Conservation (phyloP, 441 rosid species). For the Metrosideros polymorpha region DNA sequence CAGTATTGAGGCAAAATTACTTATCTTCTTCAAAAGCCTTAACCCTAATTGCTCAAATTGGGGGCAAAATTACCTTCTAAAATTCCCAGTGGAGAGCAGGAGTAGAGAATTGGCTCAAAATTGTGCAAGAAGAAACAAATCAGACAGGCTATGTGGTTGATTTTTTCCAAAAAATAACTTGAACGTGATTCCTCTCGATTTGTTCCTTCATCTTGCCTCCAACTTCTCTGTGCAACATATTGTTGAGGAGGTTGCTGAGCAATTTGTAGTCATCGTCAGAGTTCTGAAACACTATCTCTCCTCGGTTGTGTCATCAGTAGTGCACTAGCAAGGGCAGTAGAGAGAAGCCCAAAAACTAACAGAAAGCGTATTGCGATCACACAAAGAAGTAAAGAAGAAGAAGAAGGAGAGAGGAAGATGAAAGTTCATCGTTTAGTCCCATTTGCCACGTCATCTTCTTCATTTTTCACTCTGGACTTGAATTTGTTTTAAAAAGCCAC, state of each 20-base stretch:
- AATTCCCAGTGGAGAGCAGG: background rate
- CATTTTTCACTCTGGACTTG: too few relatives aligned
- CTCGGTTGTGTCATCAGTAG: background rate
- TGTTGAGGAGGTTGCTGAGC: background rate
- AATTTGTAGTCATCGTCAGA: background rate
- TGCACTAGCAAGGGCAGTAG: background rate
- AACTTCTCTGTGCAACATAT: background rate
- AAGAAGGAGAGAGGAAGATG: too few relatives aligned
- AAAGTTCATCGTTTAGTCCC: too few relatives aligned
- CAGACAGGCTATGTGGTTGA: background rate
- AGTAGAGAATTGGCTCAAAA: background rate
- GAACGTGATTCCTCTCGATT: background rate
- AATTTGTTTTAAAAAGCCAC: too few relatives aligned
- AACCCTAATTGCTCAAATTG: background rate
- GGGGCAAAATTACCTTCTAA: background rate
- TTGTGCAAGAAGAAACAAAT: background rate
- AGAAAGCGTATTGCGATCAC: background rate
- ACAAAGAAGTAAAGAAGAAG: background rate
- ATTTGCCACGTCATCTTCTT: too few relatives aligned
- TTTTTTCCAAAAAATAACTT: background rate
- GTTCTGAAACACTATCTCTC: background rate
- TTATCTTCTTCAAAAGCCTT: background rate
- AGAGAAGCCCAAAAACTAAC: background rate
- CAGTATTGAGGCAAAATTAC: background rate
- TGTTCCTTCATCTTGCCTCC: too few relatives aligned